Base-by-base conservation (phyloP, 2,329 filamentous ascomycete genomes). In the Pseudogymnoascus sp. region DNA sequence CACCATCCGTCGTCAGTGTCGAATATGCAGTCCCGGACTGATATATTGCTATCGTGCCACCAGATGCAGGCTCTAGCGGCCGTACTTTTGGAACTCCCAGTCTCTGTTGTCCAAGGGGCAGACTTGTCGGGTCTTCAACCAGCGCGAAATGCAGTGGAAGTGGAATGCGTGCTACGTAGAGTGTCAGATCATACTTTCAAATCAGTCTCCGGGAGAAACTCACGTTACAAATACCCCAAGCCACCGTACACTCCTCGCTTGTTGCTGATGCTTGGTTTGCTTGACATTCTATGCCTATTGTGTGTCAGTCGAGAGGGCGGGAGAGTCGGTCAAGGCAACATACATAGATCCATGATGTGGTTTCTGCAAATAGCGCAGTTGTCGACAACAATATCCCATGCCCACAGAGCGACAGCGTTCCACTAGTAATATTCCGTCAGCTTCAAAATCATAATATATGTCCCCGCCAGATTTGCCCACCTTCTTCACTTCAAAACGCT, bases 41-140 rank as follows among this genome's bases (percentile, higher is more conserved):
- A 57, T 57, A 57, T 34, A 4, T 57, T 57, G 26, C 51, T 57
- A 31, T 57, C 51, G 26, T 57, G 51, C 51, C 26, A 34, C n/a
- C 59, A n/a, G 18, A 3, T n/a, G 11, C 34, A 40, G 23, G 34
- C 12, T 66, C 75, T 76, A 87, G 70, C 85, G 84, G 68, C 95
- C 95, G 75, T 99, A 99, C 77, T 97, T 99, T 78, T 99, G 95
- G 81, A 97, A 99, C 75, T 99, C 95, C 95, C 95, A 99, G 77
- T 99, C 95, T 71, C 93, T 83, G 79, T 99, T 99, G 79, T 99
- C 95, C 51, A 99, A 81, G 14, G 95, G 95, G 75, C 95, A 99
- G 60, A 99, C 95, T 75, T 97, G 95, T 74, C 95, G 88, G n/a
- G 95, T 96, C 83, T 99, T 99, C 65, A 99, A 82, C 95, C 95